These are phyloP conservation scores for Hanseniaspora valbyensis DNA, from an alignment of 805 yeast genomes.

Conservation along the genomic window DNA sequence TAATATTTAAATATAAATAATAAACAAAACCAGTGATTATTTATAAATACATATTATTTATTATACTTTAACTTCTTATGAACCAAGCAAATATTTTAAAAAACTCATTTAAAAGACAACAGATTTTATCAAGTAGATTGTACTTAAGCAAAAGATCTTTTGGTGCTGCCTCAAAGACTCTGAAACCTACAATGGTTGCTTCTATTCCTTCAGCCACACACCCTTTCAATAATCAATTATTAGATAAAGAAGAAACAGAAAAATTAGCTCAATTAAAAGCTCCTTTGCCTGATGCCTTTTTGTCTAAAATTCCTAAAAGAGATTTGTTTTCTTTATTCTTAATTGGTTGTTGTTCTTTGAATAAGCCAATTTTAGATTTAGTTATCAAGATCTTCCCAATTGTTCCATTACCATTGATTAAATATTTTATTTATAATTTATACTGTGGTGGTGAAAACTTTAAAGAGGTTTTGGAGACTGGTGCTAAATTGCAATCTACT, in stretches of 20 bases:
- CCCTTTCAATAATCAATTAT: not conserved
- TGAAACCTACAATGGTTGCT: not conserved
- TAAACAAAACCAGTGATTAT: not conserved
- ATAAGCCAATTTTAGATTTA: slow-evolving; percentile 48
- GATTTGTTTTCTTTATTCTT: slow-evolving; percentile 55
- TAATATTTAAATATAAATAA: too few species aligned
- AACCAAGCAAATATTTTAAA: not conserved
- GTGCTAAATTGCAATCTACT: slow-evolving; percentile 50
- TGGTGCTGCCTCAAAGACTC: not conserved
- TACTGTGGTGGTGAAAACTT: slow-evolving; percentile 86
- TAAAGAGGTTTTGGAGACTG: slow-evolving; percentile 59
- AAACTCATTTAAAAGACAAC: not conserved
- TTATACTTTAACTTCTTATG: not conserved
- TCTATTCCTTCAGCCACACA: not conserved
- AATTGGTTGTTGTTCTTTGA: slow-evolving; percentile 59
- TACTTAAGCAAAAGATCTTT: not conserved
- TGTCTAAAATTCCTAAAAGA: slow-evolving; percentile 41
- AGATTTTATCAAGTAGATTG: not conserved
- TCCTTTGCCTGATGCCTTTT: slow-evolving; percentile 30
- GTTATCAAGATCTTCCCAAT: slow-evolving; percentile 61
- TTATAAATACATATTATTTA: too few species aligned
- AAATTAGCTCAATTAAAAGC: slow-evolving; percentile 17
- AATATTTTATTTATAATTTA: slow-evolving; percentile 62
- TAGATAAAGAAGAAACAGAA: not conserved
- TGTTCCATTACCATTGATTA: slow-evolving; percentile 61